Evolutionary conservation across 495 filamentous ascomycete genomes (phyloP).

Genomic region (Collariella sp.): DNA sequence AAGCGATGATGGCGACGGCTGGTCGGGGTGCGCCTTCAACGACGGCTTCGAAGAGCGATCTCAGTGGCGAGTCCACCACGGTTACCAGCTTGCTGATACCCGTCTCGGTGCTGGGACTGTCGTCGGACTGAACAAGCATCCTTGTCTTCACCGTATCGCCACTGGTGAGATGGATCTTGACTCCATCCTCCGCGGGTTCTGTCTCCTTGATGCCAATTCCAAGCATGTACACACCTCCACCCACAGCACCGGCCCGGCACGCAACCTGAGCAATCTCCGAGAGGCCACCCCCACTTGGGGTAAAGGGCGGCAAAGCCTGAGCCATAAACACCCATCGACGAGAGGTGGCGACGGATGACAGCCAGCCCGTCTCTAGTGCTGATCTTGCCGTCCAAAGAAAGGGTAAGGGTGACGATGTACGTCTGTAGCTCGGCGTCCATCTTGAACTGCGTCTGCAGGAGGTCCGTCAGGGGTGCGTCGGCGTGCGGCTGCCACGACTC

Average conservation of each 20-base stretch:
- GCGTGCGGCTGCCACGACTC: constrained; percentile 30
- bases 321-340: constrained; percentile 79
- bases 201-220: constrained; percentile 50
- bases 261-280: constrained; percentile 91
- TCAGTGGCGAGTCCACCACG: constrained; percentile 60
- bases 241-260: constrained; percentile 86
- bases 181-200: constrained; percentile 10
- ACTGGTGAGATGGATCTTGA: constrained; percentile 49
- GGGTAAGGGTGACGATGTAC: constrained; percentile 68
- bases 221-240: constrained; percentile 84
- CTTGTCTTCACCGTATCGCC: constrained; percentile 51
- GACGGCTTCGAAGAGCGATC: constrained; percentile 56
- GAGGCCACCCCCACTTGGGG: constrained; percentile 84
- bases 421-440: constrained; percentile 59
- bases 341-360: constrained; percentile 69
- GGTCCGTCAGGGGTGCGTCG: constrained; percentile 49
- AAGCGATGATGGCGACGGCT: constrained; percentile 64
- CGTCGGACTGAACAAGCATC: constrained; percentile 43
- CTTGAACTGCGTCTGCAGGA: constrained; percentile 63
- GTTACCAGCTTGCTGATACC: constrained; percentile 43
- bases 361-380: constrained; percentile 55
- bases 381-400: constrained; percentile 52
- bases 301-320: constrained; percentile 77
- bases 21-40: constrained; percentile 67
- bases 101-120: constrained; percentile 16